Percentiles rank a stretch among this genome's conserved stretches.
These are phyloP conservation scores for Solanum chacoense DNA, from an alignment of 305 asterid species.

Conservation along the genomic window DNA sequence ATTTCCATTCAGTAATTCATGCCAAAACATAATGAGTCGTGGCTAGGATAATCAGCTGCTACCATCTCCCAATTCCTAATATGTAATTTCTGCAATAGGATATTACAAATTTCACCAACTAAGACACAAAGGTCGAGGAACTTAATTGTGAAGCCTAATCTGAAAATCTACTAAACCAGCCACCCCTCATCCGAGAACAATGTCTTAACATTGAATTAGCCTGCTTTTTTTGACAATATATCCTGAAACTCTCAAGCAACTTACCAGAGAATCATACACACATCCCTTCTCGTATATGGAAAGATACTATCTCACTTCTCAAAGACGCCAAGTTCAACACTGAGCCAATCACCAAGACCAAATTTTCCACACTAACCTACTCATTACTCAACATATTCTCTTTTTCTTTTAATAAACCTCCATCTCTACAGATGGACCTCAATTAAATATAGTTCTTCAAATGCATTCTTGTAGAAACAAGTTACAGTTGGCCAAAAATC, in stretches of 20 bases:
- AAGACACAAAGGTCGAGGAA: not conserved
- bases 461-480: not conserved
- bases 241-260: not conserved
- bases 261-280: not conserved
- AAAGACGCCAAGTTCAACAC: not conserved
- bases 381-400: not conserved
- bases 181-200: not conserved
- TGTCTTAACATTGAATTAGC: not conserved
- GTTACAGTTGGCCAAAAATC: not conserved
- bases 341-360: not conserved
- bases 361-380: not conserved
- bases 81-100: not conserved
- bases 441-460: not conserved
- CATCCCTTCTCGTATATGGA: not conserved
- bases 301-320: not conserved
- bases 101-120: not conserved
- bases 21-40: not conserved
- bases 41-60: not conserved
- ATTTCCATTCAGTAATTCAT: not conserved
- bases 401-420: not conserved
- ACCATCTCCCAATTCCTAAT: not conserved
- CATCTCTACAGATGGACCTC: not conserved
- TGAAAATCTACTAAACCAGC: not conserved
- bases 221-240: not conserved
- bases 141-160: not conserved